Conservation (phyloP, 202 grass and related monocot genomes). For the Musa balbisiana region DNA sequence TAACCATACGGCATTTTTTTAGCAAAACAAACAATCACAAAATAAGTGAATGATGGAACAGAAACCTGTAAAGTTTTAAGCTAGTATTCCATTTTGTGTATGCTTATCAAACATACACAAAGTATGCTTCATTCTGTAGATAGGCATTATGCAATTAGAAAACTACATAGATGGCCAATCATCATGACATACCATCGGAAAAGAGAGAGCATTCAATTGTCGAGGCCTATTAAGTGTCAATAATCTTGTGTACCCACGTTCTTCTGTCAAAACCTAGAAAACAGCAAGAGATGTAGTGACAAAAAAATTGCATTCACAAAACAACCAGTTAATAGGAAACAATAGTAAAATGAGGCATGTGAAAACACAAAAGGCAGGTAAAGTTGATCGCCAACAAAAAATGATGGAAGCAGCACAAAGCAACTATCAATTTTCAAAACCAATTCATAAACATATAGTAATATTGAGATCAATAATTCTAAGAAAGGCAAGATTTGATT, state of each 20-base stretch:
- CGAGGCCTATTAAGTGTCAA: slow-evolving; percentile 77
- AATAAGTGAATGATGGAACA: not conserved
- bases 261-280: slow-evolving; percentile 70
- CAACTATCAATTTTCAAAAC: not conserved
- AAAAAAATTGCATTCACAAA: not conserved
- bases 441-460: not conserved
- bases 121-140: not conserved
- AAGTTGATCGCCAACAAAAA: too few species aligned
- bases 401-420: not conserved
- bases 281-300: not conserved
- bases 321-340: not conserved
- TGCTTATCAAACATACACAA: not conserved
- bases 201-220: slow-evolving; percentile 76
- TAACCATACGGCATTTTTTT: too few species aligned
- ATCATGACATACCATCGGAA: slow-evolving; percentile 52
- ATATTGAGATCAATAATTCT: not conserved
- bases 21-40: not conserved
- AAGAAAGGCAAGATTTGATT: too few species aligned
- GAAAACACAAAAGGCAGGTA: not conserved
- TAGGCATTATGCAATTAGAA: not conserved
- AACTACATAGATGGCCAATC: not conserved
- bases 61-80: not conserved
- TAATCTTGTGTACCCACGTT: slow-evolving; percentile 62
- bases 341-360: not conserved
- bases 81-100: not conserved